These are phyloP conservation scores for Ceratobasidium sp. DNA, from an alignment of 1,284 basidiomycete species.

Conservation along the genomic window DNA sequence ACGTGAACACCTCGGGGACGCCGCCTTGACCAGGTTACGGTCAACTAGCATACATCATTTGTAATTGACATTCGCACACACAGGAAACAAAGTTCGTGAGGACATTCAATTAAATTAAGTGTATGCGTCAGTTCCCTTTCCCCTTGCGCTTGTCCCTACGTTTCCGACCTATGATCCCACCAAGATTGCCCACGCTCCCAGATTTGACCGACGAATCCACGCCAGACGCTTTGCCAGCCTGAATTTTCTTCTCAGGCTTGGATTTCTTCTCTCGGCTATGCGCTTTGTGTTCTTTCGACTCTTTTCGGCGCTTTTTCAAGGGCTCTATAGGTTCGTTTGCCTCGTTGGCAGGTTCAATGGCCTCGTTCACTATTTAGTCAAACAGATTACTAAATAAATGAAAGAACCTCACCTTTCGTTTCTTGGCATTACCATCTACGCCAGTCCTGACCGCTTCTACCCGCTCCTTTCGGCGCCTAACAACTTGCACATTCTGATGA, in stretches of 20 bases:
- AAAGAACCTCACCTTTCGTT: slow-evolving; percentile 16
- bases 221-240: not conserved
- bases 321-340: slow-evolving; percentile 23
- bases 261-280: not conserved
- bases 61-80: too few species aligned
- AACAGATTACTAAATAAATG: not conserved
- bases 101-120: too few species aligned
- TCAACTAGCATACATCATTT: too few species aligned
- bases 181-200: slow-evolving; percentile 36
- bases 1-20: too few species aligned
- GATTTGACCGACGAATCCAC: not conserved
- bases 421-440: slow-evolving; percentile 36
- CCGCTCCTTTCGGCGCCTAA: slow-evolving; percentile 67
- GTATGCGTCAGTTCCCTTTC: not conserved
- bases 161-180: slow-evolving; percentile 45
- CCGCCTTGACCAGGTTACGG: too few species aligned
- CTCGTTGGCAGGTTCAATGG: not conserved
- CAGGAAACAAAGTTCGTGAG: too few species aligned
- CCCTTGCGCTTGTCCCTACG: slow-evolving; percentile 43
- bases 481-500: slow-evolving; percentile 75
- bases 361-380: slow-evolving; percentile 4
- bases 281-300: slow-evolving; percentile 19
- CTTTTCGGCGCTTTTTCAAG: slow-evolving; percentile 39
- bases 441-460: slow-evolving; percentile 47
- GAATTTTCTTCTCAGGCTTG: not conserved